These are phyloP conservation scores for Aspergillus campestris DNA, from an alignment of 495 filamentous ascomycete genomes.

Conservation along the genomic window DNA sequence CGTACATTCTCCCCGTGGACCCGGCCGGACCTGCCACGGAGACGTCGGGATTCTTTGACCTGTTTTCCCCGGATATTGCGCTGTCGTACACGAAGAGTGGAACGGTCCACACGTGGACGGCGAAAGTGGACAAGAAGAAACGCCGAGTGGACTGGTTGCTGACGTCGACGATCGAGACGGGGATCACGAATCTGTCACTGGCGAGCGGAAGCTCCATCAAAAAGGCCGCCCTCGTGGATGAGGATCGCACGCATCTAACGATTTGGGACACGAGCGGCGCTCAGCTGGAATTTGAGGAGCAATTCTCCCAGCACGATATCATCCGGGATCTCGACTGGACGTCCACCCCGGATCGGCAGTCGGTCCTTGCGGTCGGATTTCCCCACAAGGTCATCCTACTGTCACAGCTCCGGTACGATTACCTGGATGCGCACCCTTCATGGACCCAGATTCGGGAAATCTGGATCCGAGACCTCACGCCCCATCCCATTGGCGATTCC, in stretches of 20 bases:
- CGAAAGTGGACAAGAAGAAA: slow-evolving; percentile 53
- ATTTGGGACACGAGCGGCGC: slow-evolving; percentile 86
- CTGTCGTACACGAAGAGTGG: slow-evolving; percentile 77
- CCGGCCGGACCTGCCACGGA: slow-evolving; percentile 67
- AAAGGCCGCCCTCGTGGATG: slow-evolving; percentile 77
- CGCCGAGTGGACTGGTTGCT: slow-evolving; percentile 68
- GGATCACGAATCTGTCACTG: slow-evolving; percentile 61
- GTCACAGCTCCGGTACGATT: slow-evolving; percentile 91
- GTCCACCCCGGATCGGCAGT: slow-evolving; percentile 83
- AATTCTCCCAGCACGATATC: slow-evolving; percentile 61
- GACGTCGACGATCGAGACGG: slow-evolving; percentile 76
- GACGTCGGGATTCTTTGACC: slow-evolving; percentile 75
- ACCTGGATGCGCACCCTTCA: slow-evolving; percentile 79
- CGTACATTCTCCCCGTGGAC: slow-evolving; percentile 82
- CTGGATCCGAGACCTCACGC: slow-evolving; percentile 70
- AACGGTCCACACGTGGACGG: slow-evolving; percentile 77
- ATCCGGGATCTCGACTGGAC: slow-evolving; percentile 93
- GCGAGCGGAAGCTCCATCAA: slow-evolving; percentile 80
- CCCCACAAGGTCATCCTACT: slow-evolving; percentile 73
- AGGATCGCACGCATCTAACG: slow-evolving; percentile 63
- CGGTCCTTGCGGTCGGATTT: slow-evolving; percentile 87
- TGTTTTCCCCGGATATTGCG: slow-evolving; percentile 80
- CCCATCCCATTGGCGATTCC: slow-evolving; percentile 88
- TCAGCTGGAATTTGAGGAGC: slow-evolving; percentile 71
- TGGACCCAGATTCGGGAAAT: slow-evolving; percentile 84